Evolutionary conservation across 306 rosid species (phyloP).

Genomic region (Canavalia gladiata): DNA sequence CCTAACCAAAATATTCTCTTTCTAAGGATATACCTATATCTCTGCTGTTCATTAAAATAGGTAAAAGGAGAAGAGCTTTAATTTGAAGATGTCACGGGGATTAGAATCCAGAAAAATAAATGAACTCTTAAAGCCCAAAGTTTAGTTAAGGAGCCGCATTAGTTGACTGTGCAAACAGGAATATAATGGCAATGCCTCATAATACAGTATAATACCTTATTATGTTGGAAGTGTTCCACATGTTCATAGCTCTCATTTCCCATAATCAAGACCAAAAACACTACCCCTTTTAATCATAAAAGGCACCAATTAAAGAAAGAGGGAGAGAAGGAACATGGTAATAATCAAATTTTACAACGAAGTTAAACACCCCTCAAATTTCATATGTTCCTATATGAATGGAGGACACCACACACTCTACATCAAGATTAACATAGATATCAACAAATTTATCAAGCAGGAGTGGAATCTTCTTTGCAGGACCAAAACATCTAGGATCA

Average conservation of each 20-base stretch:
- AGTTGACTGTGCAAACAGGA: conserved; percentile 65
- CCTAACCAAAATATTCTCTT: neutral
- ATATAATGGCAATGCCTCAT: conserved; percentile 51
- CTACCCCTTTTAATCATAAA: conserved; percentile 46
- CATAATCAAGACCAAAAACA: conserved; percentile 44
- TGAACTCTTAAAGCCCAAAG: conserved; percentile 46
- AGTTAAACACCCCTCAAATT: neutral
- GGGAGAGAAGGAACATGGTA: neutral
- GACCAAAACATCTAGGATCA: conserved; percentile 56
- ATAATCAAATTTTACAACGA: conserved; percentile 21
- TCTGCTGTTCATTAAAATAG: conserved; percentile 43
- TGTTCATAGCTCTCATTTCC: conserved; percentile 49
- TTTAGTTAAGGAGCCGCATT: conserved; percentile 63
- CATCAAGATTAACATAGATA: neutral
- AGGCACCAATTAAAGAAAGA: conserved; percentile 18
- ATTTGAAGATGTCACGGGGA: conserved; percentile 48
- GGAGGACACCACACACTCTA: neutral
- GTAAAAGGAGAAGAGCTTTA: conserved; percentile 48
- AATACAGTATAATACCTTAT: conserved; percentile 49
- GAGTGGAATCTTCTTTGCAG: conserved; percentile 39
- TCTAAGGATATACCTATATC: neutral
- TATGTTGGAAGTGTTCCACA: conserved; percentile 43
- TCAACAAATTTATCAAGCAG: neutral
- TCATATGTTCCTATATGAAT: neutral
- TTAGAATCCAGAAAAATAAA: conserved; percentile 34